A percentile compares a stretch with the other conserved stretches of the same genome.
phyloP scores from a whole-genome alignment of 345 rosid genomes.

The Aegle marmelos region DNA sequence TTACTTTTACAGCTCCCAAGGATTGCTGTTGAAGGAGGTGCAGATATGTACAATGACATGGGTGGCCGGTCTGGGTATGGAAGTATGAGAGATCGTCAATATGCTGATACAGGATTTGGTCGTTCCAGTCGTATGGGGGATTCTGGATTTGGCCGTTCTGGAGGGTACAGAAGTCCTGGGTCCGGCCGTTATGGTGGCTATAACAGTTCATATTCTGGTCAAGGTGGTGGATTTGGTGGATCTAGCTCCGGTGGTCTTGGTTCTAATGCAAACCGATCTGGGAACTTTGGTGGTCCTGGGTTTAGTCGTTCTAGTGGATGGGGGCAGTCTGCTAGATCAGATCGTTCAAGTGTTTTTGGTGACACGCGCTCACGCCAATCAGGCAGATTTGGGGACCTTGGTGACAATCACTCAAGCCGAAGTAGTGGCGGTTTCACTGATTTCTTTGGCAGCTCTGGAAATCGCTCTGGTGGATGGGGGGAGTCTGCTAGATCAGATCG shows the following conservation, averaged over 20 bases:
- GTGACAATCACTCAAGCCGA: constrained; percentile 11
- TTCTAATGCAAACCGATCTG: constrained; percentile 20
- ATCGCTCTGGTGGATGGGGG: constrained; percentile 32
- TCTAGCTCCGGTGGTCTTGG: constrained; percentile 32
- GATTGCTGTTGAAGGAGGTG: constrained; percentile 51
- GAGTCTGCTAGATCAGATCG: constrained; percentile 32
- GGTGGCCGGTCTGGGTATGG: constrained; percentile 43
- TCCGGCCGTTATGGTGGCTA: constrained; percentile 25
- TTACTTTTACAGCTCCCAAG: constrained; percentile 60
- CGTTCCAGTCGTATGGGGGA: constrained; percentile 37
- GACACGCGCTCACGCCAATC: constrained; percentile 40
- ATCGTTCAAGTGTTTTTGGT: constrained; percentile 42
- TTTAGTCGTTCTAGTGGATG: constrained; percentile 37
- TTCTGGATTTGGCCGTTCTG: constrained; percentile 33
- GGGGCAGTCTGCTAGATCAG: constrained; percentile 34
- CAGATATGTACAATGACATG: constrained; percentile 41
- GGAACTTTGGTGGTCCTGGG: constrained; percentile 35
- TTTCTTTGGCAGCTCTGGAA: constrained; percentile 16
- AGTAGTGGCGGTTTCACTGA: constrained; percentile 26
- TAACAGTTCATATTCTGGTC: constrained; percentile 8
- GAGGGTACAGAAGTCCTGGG: constrained; percentile 34
- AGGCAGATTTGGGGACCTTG: constrained; percentile 34
- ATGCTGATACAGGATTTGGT: constrained; percentile 45
- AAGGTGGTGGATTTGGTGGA: constrained; percentile 10
- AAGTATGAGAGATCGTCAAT: constrained; percentile 45